Evolutionary conservation across 768 basidiomycete species (phyloP).

Genomic region (Pulveroboletus sp.): DNA sequence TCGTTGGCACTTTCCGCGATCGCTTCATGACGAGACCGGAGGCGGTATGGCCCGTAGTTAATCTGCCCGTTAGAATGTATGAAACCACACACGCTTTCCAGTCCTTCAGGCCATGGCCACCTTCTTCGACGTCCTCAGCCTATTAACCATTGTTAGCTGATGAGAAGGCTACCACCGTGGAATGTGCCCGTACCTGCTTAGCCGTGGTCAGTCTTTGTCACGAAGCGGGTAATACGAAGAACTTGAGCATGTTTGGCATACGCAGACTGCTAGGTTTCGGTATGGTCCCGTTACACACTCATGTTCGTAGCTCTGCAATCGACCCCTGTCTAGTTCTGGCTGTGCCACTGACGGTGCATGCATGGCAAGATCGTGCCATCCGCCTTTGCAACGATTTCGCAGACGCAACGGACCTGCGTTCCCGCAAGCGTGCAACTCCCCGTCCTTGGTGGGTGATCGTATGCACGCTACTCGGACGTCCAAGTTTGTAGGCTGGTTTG

Average conservation of each 20-base stretch:
- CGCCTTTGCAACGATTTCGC: conserved; percentile 31
- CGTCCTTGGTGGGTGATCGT: conserved; percentile 22
- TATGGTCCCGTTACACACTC: conserved; percentile 1
- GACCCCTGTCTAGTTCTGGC: conserved; percentile 14
- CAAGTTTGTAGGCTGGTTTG: neutral
- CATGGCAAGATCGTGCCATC: conserved; percentile 14
- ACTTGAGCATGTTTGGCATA: conserved; percentile 19
- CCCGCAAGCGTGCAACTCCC: conserved; percentile 22
- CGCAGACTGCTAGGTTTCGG: conserved; percentile 17
- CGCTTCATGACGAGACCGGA: conserved; percentile 16
- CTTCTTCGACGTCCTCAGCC: conserved; percentile 9
- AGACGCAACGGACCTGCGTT: conserved; percentile 13
- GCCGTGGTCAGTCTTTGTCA: conserved; percentile 11
- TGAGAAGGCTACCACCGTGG: conserved; percentile 3
- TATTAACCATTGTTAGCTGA: conserved; percentile 16
- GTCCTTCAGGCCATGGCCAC: conserved; percentile 20
- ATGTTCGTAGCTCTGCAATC: neutral
- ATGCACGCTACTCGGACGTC: neutral
- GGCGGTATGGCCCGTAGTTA: conserved; percentile 15
- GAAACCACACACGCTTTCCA: conserved; percentile 3
- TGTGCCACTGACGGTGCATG: conserved; percentile 25
- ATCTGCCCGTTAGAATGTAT: neutral
- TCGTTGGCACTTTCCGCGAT: conserved; percentile 14
- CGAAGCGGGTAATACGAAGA: conserved; percentile 22
- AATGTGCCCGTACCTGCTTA: neutral